phyloP scores from a whole-genome alignment of 139 green algal species.

The Marvania coccoides region DNA sequence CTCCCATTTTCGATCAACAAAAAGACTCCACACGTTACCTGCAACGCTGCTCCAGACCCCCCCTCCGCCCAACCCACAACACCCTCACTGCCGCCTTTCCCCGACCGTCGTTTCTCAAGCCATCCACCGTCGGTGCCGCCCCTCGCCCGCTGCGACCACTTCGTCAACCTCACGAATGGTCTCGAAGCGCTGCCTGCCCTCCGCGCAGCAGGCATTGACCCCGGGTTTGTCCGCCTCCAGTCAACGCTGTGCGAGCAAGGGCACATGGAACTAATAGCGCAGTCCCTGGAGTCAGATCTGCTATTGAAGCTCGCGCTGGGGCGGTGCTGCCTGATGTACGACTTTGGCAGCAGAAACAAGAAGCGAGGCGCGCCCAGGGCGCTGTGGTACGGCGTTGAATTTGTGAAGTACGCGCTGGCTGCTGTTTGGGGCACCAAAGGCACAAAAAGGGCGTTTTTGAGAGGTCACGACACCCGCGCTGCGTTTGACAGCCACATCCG shows the following conservation, averaged over 20 bases:
- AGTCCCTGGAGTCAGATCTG: conserved; percentile 46
- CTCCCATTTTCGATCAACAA: too few species aligned
- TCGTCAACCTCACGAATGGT: conserved; percentile 64
- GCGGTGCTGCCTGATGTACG: conserved; percentile 51
- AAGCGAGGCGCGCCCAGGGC: conserved; percentile 45
- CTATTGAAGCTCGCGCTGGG: conserved; percentile 53
- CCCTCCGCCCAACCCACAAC: too few species aligned
- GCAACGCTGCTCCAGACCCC: too few species aligned
- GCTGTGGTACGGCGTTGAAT: conserved; percentile 67
- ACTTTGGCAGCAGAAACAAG: conserved; percentile 46
- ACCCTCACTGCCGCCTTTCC: too few species aligned
- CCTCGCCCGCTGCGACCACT: too few species aligned
- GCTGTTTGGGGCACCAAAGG: conserved; percentile 1
- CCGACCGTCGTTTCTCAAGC: too few species aligned
- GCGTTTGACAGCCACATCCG: conserved; percentile 4
- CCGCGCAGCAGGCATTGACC: neutral
- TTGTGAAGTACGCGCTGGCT: conserved; percentile 21
- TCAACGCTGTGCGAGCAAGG: conserved; percentile 61
- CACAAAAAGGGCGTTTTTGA: conserved; percentile 5
- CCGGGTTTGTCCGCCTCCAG: conserved; percentile 49
- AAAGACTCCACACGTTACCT: too few species aligned
- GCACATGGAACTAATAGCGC: conserved; percentile 45
- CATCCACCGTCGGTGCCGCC: too few species aligned
- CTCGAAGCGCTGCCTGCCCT: conserved; percentile 51
- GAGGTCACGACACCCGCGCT: neutral